Evolutionary conservation across 306 rosid genomes (phyloP).

Genomic region (Delonix regia): DNA sequence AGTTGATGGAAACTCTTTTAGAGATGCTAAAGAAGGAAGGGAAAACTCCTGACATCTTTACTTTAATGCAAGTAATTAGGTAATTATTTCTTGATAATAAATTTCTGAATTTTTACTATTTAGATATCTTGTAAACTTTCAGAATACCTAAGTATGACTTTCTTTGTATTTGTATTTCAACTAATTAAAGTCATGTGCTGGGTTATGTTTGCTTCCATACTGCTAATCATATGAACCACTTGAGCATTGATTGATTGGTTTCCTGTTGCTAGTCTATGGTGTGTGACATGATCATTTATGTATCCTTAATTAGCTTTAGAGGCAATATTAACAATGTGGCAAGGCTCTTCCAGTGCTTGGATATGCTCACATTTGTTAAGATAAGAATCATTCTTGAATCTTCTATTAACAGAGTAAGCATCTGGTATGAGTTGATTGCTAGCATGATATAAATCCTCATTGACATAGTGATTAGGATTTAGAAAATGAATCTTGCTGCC

Average conservation of each 20-base stretch:
- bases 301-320: not conserved
- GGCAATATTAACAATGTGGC: not conserved
- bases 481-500: not conserved
- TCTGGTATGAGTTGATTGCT: not conserved
- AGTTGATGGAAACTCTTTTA: conserved; percentile 75
- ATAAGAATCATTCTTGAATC: not conserved
- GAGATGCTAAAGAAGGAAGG: conserved; percentile 76
- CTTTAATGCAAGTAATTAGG: conserved; percentile 78
- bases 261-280: conserved; percentile 6
- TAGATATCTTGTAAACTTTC: conserved; percentile 21
- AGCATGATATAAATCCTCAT: too few relatives aligned
- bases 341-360: not conserved
- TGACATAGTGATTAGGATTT: not conserved
- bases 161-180: conserved; percentile 18
- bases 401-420: not conserved
- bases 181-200: not conserved
- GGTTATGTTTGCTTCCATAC: conserved; percentile 2
- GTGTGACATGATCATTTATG: conserved; percentile 30
- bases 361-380: not conserved
- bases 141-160: conserved; percentile 10
- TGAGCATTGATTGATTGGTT: conserved; percentile 19
- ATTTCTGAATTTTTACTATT: conserved; percentile 17
- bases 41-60: conserved; percentile 69
- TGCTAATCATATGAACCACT: conserved; percentile 6
- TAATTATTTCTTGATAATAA: conserved; percentile 36